Evolutionary conservation across 495 filamentous ascomycete genomes (phyloP).

Genomic region (Glarea lozoyensis): DNA sequence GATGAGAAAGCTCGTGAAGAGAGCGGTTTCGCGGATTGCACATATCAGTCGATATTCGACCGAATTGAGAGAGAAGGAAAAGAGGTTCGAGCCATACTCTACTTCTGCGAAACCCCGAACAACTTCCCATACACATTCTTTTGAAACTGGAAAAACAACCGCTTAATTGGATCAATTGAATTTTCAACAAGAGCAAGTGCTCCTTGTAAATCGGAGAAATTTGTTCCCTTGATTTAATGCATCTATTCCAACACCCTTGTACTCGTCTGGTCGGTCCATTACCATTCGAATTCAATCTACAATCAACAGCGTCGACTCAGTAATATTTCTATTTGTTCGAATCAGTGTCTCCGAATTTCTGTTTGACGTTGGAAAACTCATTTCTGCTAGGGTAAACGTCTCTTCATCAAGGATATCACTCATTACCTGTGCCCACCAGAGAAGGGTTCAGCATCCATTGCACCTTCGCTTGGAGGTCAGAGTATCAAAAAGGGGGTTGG

Average conservation of each 20-base stretch:
- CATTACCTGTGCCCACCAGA: slow-evolving; percentile 78
- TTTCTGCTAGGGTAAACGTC: slow-evolving; percentile 55
- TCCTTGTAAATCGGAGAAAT: too few relatives aligned
- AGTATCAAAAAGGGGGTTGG: slow-evolving; percentile 49
- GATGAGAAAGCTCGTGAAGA: slow-evolving; percentile 59
- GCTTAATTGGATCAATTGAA: too few relatives aligned
- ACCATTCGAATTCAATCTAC: too few relatives aligned
- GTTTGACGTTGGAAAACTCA: slow-evolving; percentile 20
- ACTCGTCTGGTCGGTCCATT: too few relatives aligned
- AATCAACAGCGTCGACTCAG: too few relatives aligned
- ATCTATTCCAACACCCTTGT: too few relatives aligned
- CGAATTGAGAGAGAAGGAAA: slow-evolving; percentile 55
- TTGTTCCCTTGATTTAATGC: too few relatives aligned
- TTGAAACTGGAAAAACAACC: too few relatives aligned
- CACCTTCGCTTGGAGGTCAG: slow-evolving; percentile 54
- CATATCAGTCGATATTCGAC: slow-evolving; percentile 68
- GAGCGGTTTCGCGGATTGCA: slow-evolving; percentile 69
- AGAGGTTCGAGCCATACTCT: slow-evolving; percentile 41
- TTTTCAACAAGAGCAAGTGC: too few relatives aligned
- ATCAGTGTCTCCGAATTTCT: neutral
- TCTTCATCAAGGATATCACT: slow-evolving; percentile 97
- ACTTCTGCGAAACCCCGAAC: too few relatives aligned
- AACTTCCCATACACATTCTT: too few relatives aligned
- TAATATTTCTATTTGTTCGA: too few relatives aligned
- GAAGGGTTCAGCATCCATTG: slow-evolving; percentile 54